Evolutionary conservation across 2,329 filamentous ascomycete species (phyloP).

Genomic region (Neonectria hederae): DNA sequence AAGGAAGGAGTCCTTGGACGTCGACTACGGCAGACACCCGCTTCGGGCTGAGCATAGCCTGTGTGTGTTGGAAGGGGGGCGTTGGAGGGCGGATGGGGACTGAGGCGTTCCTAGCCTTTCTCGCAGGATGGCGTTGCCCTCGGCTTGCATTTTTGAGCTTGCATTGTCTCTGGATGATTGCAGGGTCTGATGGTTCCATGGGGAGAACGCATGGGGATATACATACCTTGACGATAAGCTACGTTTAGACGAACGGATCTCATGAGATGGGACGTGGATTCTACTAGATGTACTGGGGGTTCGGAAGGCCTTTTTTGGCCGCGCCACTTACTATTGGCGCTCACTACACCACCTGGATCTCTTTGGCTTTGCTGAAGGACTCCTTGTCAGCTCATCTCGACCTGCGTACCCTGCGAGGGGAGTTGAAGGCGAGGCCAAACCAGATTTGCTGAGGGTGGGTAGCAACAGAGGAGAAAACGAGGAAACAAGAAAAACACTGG

Average conservation of each 20-base stretch:
- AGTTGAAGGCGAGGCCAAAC: constrained; percentile 20
- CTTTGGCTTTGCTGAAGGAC: constrained; percentile 24
- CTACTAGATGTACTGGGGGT: constrained; percentile 39
- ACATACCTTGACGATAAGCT: constrained; percentile 51
- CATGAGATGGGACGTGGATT: constrained; percentile 40
- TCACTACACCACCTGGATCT: constrained; percentile 16
- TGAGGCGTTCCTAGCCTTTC: constrained; percentile 43
- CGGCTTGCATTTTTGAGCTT: constrained; percentile 41
- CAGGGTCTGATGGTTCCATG: constrained; percentile 39
- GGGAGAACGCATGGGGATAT: constrained; percentile 40
- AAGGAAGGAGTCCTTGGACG: constrained; percentile 37
- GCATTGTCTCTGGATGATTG: constrained; percentile 40
- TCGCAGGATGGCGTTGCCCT: constrained; percentile 38
- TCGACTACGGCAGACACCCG: constrained; percentile 41
- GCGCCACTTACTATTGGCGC: constrained; percentile 9
- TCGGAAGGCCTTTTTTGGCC: constrained; percentile 19
- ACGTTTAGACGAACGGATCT: constrained; percentile 47
- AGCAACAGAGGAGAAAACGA: constrained; percentile 31
- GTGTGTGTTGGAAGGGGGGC: constrained; percentile 33
- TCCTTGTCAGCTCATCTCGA: constrained; percentile 26
- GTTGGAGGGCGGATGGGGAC: constrained; percentile 27
- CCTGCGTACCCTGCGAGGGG: constrained; percentile 23
- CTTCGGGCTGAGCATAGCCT: constrained; percentile 34
- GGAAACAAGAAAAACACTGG: constrained; percentile 41
- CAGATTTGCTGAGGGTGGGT: constrained; percentile 28